phyloP scores from a whole-genome alignment of 176 grass and related monocot species.

The Calamus simplicifolius region DNA sequence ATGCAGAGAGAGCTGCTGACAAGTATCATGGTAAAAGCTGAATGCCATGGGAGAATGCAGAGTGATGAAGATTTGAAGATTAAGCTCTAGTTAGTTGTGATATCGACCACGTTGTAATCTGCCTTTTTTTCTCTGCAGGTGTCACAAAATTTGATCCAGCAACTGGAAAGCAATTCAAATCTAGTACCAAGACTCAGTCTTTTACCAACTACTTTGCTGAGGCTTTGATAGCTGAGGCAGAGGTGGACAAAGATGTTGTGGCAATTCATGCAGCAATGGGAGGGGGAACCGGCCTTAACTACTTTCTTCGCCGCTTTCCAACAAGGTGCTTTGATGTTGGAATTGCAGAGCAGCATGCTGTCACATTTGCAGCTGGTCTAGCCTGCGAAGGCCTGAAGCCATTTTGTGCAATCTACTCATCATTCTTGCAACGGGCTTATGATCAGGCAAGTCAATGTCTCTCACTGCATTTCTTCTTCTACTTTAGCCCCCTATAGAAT shows the following conservation, averaged over 20 bases:
- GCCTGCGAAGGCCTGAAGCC: conserved; percentile 96
- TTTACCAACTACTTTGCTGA: conserved; percentile 97
- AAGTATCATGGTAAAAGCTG: conserved; percentile 79
- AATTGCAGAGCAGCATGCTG: conserved; percentile 96
- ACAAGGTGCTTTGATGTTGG: conserved; percentile 89
- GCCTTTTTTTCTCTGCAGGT: conserved; percentile 24
- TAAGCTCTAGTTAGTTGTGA: too few species aligned
- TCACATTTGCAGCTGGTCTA: conserved; percentile 88
- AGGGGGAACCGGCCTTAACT: conserved; percentile 91
- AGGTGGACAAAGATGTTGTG: conserved; percentile 74
- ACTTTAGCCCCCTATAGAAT: too few species aligned
- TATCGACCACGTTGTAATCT: not conserved
- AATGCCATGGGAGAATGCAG: too few species aligned
- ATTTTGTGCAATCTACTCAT: conserved; percentile 95
- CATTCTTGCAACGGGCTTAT: conserved; percentile 93
- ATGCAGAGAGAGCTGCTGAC: conserved; percentile 84
- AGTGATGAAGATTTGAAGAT: too few species aligned
- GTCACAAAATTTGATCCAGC: conserved; percentile 91
- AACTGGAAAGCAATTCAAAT: conserved; percentile 90
- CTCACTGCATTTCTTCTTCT: not conserved
- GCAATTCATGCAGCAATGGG: conserved; percentile 98
- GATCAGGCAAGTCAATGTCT: conserved; percentile 48
- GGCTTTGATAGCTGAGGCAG: conserved; percentile 84
- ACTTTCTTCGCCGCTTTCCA: conserved; percentile 95
- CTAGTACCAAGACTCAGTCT: conserved; percentile 50